These are phyloP conservation scores for Raphanus hybrid DNA, from an alignment of 441 rosid genomes.

Conservation along the genomic window DNA sequence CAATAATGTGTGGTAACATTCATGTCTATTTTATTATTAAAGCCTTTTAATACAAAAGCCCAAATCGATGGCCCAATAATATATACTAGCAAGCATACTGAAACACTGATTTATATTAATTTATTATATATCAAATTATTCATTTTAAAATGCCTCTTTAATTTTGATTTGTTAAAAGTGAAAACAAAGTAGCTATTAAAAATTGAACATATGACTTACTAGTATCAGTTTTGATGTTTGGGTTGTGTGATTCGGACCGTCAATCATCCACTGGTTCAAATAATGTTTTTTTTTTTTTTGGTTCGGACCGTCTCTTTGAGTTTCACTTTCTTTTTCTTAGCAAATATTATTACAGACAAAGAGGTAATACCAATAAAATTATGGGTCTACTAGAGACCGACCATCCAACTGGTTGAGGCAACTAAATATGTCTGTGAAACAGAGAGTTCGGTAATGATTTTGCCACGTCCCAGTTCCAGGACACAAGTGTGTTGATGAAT, in stretches of 20 bases:
- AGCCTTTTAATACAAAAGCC: background rate
- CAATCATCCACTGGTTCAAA: too few relatives aligned
- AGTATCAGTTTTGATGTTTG: background rate
- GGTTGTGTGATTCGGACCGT: too few relatives aligned
- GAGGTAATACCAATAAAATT: slow-evolving; percentile 2
- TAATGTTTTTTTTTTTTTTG: too few relatives aligned
- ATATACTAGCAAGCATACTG: background rate
- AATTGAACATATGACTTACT: background rate
- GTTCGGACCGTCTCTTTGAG: too few relatives aligned
- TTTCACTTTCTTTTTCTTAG: background rate
- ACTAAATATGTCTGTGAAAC: background rate
- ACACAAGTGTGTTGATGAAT: background rate
- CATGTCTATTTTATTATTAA: too few relatives aligned
- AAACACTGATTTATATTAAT: too few relatives aligned
- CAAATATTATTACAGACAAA: slow-evolving; percentile 4
- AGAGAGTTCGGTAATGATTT: slow-evolving; percentile 22
- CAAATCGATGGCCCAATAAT: too few relatives aligned
- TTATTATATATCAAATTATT: too few relatives aligned
- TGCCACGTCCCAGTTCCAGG: slow-evolving; percentile 9
- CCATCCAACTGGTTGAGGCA: slow-evolving; percentile 8
- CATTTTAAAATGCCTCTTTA: too few relatives aligned
- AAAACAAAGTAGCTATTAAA: background rate
- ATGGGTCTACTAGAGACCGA: background rate
- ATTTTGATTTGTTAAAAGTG: background rate
- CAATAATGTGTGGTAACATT: background rate